These are phyloP conservation scores for Penicillium sp. DNA, from an alignment of 2,329 filamentous ascomycete species.

Conservation along the genomic window DNA sequence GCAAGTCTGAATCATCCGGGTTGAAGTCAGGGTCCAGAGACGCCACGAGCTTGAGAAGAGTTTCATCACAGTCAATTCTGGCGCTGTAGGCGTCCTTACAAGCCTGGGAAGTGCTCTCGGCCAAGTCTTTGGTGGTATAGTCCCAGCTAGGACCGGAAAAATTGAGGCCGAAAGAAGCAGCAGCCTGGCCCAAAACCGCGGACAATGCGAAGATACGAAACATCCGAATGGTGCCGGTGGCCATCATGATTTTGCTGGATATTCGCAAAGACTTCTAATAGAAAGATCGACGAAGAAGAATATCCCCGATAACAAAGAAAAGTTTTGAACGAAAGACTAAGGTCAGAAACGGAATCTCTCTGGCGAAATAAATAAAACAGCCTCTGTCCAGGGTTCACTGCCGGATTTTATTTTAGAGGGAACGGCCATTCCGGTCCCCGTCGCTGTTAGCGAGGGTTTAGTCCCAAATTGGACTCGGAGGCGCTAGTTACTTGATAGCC, in stretches of 20 bases:
- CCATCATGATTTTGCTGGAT: constrained; percentile 16
- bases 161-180: constrained; percentile 33
- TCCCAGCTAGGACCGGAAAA: constrained; percentile 34
- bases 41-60: constrained; percentile 33
- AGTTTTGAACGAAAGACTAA: not conserved
- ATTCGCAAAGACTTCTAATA: not conserved
- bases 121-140: constrained; percentile 35
- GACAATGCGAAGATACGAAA: constrained; percentile 18
- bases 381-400: not conserved
- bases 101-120: constrained; percentile 32
- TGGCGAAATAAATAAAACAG: not conserved
- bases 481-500: not conserved
- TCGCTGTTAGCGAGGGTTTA: not conserved
- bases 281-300: not conserved
- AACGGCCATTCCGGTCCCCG: not conserved
- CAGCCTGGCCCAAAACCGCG: constrained; percentile 17
- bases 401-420: not conserved
- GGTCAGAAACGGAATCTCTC: not conserved
- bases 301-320: not conserved
- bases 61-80: constrained; percentile 34
- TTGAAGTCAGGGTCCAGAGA: constrained; percentile 34
- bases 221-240: constrained; percentile 5
- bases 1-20: constrained; percentile 26
- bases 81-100: constrained; percentile 37
- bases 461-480: not conserved